phyloP scores from a whole-genome alignment of 2,329 filamentous ascomycete species.

The Meredithiella fracta region DNA sequence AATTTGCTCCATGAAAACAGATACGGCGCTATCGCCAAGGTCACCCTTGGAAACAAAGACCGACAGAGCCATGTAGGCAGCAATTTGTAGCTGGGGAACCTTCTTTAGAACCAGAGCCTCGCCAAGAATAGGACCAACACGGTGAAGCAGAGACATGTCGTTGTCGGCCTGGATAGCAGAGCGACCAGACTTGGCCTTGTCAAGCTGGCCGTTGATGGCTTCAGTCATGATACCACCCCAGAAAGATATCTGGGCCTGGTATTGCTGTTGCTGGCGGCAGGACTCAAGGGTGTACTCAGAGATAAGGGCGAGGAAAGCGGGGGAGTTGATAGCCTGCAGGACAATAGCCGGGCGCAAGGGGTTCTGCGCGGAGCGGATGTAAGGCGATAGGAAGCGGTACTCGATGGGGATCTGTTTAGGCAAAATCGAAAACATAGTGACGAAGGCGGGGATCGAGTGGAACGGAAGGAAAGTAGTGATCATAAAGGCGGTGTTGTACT shows the following conservation, averaged over 20 bases:
- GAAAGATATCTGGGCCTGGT: slow-evolving; percentile 66
- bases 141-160: slow-evolving; percentile 59
- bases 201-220: slow-evolving; percentile 66
- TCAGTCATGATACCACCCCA: slow-evolving; percentile 85
- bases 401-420: slow-evolving; percentile 56
- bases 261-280: slow-evolving; percentile 54
- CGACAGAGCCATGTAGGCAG: slow-evolving; percentile 79
- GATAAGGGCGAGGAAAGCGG: slow-evolving; percentile 56
- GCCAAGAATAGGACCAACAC: slow-evolving; percentile 52
- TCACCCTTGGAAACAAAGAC: slow-evolving; percentile 71
- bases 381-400: slow-evolving; percentile 74
- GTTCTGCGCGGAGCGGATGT: slow-evolving; percentile 58
- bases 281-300: slow-evolving; percentile 66
- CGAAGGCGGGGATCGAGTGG: slow-evolving; percentile 71
- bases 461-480: slow-evolving; percentile 85
- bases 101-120: slow-evolving; percentile 61
- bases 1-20: slow-evolving; percentile 78
- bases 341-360: slow-evolving; percentile 71
- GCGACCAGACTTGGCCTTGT: slow-evolving; percentile 59
- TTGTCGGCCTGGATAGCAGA: slow-evolving; percentile 61
- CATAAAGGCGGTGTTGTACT: slow-evolving; percentile 66
- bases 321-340: slow-evolving; percentile 65
- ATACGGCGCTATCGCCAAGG: slow-evolving; percentile 64
- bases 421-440: slow-evolving; percentile 72
- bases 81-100: slow-evolving; percentile 63